Percentiles rank a stretch among this genome's conserved stretches.
phyloP scores from a whole-genome alignment of 2,329 filamentous ascomycete genomes.

The Penicillium sp. region DNA sequence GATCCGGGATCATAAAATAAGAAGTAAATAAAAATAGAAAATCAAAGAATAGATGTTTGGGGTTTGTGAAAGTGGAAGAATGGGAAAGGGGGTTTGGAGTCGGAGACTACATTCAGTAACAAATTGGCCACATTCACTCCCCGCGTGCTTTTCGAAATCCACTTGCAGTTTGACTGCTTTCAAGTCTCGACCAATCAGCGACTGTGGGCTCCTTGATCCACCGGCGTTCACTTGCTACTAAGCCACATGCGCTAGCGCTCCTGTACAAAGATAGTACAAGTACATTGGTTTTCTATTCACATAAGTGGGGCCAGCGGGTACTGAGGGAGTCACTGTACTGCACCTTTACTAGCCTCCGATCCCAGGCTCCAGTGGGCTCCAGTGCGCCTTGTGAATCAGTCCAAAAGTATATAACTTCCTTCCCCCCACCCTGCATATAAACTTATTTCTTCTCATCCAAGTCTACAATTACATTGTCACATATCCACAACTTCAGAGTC shows the following conservation, averaged over 20 bases:
- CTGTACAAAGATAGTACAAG: not conserved
- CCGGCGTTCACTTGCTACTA: not conserved
- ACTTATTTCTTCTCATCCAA: not conserved
- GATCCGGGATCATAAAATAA: not conserved
- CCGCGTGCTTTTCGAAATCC: not conserved
- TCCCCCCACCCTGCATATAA: not conserved
- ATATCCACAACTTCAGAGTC: not conserved
- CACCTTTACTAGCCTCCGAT: not conserved
- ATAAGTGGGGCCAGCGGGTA: conserved; percentile 7
- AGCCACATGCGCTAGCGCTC: conserved; percentile 12
- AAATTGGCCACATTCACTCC: not conserved
- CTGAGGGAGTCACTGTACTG: not conserved
- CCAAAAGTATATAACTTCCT: conserved; percentile 8
- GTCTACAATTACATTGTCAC: not conserved
- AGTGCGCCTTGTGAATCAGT: conserved; percentile 6
- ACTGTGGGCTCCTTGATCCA: not conserved
- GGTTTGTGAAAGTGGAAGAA: not conserved
- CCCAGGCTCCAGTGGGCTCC: conserved; percentile 19
- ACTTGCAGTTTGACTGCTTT: not conserved
- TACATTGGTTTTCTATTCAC: not conserved
- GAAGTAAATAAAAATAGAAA: not conserved
- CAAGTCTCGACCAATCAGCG: conserved; percentile 11
- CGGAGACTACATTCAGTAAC: not conserved
- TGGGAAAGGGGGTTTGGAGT: not conserved
- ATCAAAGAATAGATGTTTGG: not conserved